These are phyloP conservation scores for Filosporella fistucella DNA, from an alignment of 495 filamentous ascomycete species.

Conservation along the genomic window DNA sequence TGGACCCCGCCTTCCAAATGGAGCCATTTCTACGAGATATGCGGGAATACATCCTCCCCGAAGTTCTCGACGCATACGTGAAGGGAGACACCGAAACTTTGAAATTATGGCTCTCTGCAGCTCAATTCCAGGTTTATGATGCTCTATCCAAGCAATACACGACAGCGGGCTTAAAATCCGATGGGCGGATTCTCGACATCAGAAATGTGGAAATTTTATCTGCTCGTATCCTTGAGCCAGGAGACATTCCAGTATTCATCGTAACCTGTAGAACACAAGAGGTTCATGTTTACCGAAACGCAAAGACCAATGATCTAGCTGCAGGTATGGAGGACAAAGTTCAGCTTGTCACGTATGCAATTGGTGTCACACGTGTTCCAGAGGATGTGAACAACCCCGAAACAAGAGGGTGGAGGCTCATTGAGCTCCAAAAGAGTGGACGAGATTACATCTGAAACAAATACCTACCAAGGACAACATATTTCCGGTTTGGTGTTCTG, in stretches of 20 bases:
- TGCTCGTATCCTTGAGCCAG: constrained; percentile 90
- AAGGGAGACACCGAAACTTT: constrained; percentile 90
- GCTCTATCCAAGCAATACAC: constrained; percentile 94
- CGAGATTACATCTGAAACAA: constrained; percentile 81
- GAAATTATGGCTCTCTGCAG: constrained; percentile 90
- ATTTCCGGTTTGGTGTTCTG: constrained; percentile 3
- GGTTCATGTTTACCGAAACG: constrained; percentile 91
- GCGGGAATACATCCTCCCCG: constrained; percentile 95
- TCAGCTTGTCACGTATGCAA: constrained; percentile 95
- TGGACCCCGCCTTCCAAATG: constrained; percentile 93
- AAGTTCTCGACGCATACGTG: constrained; percentile 96
- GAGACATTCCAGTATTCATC: constrained; percentile 95
- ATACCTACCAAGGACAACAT: neutral
- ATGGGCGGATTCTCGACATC: constrained; percentile 92
- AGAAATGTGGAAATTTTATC: constrained; percentile 85
- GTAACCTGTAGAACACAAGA: constrained; percentile 96
- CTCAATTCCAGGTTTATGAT: constrained; percentile 91
- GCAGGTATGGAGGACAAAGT: constrained; percentile 99
- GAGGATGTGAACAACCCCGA: constrained; percentile 97
- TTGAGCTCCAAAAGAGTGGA: constrained; percentile 97
- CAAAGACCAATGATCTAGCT: constrained; percentile 81
- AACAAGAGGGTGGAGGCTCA: constrained; percentile 92
- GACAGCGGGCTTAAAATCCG: constrained; percentile 84
- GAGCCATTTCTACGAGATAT: constrained; percentile 92
- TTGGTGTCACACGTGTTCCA: constrained; percentile 85